Evolutionary conservation across 139 green algal genomes (phyloP).

Genomic region (Chlorella sp.): DNA sequence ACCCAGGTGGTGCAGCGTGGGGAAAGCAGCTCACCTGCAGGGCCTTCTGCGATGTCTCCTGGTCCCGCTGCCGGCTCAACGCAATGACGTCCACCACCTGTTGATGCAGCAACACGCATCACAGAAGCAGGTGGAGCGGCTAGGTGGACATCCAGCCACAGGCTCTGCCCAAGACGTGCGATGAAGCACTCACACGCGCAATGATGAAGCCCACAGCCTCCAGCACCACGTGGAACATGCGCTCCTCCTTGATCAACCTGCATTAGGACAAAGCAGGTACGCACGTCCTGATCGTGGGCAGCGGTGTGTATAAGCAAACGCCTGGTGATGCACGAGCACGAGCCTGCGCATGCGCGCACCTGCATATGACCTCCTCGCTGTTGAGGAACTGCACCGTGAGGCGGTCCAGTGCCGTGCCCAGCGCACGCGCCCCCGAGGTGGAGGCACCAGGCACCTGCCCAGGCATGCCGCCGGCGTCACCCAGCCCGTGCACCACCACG

Average conservation of each 20-base stretch:
- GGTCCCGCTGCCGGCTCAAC: background rate
- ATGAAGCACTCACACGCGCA: no score
- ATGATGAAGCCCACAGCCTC: no score
- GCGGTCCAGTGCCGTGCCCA: constrained; percentile 40
- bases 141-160: no score
- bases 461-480: no score
- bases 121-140: no score
- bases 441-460: background rate
- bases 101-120: background rate
- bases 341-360: constrained; percentile 15
- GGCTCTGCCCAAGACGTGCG: no score
- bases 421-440: constrained; percentile 13
- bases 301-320: background rate
- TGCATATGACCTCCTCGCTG: constrained; percentile 31
- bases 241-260: no score
- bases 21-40: background rate
- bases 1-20: background rate
- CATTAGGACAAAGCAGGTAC: no score
- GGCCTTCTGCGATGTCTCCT: background rate
- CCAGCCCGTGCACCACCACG: background rate
- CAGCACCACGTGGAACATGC: no score
- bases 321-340: background rate
- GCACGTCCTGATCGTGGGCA: no score
- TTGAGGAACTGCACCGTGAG: constrained; percentile 63
- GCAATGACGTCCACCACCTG: background rate